Conservation (phyloP, 2,329 filamentous ascomycete genomes). For the Colletotrichum endophyticum region DNA sequence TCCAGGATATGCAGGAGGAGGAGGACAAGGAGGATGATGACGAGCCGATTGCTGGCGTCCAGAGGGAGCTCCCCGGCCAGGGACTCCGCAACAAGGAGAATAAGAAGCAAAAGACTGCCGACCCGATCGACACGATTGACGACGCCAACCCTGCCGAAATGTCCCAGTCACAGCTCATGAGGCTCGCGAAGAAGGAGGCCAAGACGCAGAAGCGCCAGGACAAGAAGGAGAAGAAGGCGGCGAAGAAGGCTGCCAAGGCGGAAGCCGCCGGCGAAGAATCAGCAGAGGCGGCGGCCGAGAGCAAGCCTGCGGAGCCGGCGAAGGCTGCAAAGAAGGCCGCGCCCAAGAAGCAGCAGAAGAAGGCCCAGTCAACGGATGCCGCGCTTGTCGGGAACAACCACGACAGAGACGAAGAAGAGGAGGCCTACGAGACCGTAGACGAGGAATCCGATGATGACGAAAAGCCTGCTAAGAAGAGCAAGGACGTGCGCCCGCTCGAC, state of each 20-base stretch:
- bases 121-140: constrained; percentile 15
- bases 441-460: constrained; percentile 23
- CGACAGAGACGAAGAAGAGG: constrained; percentile 17
- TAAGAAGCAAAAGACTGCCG: constrained; percentile 59
- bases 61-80: constrained; percentile 66
- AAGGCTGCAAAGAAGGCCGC: constrained; percentile 44
- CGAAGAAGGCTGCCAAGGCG: constrained; percentile 26
- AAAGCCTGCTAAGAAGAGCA: constrained; percentile 5
- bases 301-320: constrained; percentile 52
- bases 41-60: constrained; percentile 55
- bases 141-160: constrained; percentile 24
- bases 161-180: constrained; percentile 22
- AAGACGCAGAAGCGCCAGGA: constrained; percentile 50
- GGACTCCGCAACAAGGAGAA: constrained; percentile 59
- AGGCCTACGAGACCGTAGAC: constrained; percentile 18
- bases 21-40: constrained; percentile 49
- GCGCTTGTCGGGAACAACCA: constrained; percentile 10
- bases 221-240: constrained; percentile 46
- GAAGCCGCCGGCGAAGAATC: neutral
- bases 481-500: constrained; percentile 27
- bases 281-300: constrained; percentile 25
- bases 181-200: constrained; percentile 22
- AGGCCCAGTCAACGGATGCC: constrained; percentile 29
- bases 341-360: constrained; percentile 35
- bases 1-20: constrained; percentile 64